Percentiles rank a stretch among this genome's conserved stretches.
Evolutionary conservation across 148 eudicot species (phyloP).

Genomic region (Silene uniflora): DNA sequence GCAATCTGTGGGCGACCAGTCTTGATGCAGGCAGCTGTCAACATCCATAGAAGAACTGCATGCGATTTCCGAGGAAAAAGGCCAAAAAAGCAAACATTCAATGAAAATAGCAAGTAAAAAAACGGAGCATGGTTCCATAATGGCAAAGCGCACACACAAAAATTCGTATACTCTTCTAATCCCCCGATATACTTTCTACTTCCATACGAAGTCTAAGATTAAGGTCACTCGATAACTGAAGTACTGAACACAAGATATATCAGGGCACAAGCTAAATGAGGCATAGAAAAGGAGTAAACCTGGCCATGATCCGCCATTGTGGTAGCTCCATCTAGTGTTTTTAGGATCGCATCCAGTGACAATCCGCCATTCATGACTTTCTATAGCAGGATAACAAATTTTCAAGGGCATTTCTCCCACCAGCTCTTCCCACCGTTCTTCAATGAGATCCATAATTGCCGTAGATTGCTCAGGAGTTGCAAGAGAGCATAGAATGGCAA

Average conservation of each 20-base stretch:
- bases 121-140: too few relatives aligned
- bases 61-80: slow-evolving; percentile 6
- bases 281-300: slow-evolving; percentile 40
- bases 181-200: too few relatives aligned
- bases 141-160: too few relatives aligned
- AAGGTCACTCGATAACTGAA: too few relatives aligned
- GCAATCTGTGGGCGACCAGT: slow-evolving; percentile 94
- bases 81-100: slow-evolving; percentile 4
- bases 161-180: too few relatives aligned
- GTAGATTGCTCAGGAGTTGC: slow-evolving; percentile 97
- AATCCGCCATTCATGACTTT: slow-evolving; percentile 94
- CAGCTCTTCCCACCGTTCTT: slow-evolving; percentile 93
- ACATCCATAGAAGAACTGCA: slow-evolving; percentile 90
- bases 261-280: background rate
- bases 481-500: slow-evolving; percentile 84
- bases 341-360: slow-evolving; percentile 98
- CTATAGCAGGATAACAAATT: slow-evolving; percentile 82
- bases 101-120: background rate
- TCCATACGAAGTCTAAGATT: too few relatives aligned
- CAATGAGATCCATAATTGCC: slow-evolving; percentile 95
- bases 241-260: background rate
- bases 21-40: slow-evolving; percentile 95
- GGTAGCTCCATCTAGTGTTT: slow-evolving; percentile 99
- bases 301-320: slow-evolving; percentile 99
- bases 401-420: slow-evolving; percentile 97